Percentiles rank a stretch among this genome's conserved stretches.
Evolutionary conservation across 257 asterid species (phyloP).

Genomic region (Solanum dulcamara): DNA sequence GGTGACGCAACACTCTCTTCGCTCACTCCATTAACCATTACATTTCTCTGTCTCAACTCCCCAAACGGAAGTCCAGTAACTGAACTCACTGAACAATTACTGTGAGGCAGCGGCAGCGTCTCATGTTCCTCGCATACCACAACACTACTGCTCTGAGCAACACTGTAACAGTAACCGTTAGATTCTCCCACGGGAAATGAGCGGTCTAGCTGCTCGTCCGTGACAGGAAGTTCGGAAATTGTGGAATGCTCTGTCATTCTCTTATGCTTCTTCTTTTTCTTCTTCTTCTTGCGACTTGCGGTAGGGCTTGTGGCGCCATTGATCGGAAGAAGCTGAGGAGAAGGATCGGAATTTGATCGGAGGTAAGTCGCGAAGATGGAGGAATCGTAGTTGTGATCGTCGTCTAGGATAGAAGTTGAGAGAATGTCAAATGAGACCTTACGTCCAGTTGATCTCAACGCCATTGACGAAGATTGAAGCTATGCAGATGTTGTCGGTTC

Average conservation of each 20-base stretch:
- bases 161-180: not conserved
- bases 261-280: slow-evolving; percentile 34
- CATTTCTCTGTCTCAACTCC: slow-evolving; percentile 82
- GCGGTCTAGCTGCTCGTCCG: slow-evolving; percentile 24
- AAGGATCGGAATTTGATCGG: slow-evolving; percentile 49
- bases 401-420: slow-evolving; percentile 9
- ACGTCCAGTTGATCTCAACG: slow-evolving; percentile 43
- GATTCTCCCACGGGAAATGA: not conserved
- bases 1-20: slow-evolving; percentile 21
- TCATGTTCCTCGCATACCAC: slow-evolving; percentile 23
- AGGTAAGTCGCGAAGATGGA: slow-evolving; percentile 1
- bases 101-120: slow-evolving; percentile 19
- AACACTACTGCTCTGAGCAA: slow-evolving; percentile 10
- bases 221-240: slow-evolving; percentile 9
- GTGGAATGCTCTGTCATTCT: slow-evolving; percentile 14
- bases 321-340: not conserved
- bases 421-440: slow-evolving; percentile 58
- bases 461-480: slow-evolving; percentile 21
- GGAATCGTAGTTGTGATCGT: slow-evolving; percentile 24
- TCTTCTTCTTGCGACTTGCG: slow-evolving; percentile 15
- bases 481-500: not conserved
- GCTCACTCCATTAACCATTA: slow-evolving; percentile 32
- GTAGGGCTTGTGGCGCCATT: slow-evolving; percentile 15
- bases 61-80: slow-evolving; percentile 28
- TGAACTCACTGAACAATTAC: slow-evolving; percentile 19